Base-by-base conservation (phyloP, 441 rosid species). In the Pelargonium citronellum region DNA sequence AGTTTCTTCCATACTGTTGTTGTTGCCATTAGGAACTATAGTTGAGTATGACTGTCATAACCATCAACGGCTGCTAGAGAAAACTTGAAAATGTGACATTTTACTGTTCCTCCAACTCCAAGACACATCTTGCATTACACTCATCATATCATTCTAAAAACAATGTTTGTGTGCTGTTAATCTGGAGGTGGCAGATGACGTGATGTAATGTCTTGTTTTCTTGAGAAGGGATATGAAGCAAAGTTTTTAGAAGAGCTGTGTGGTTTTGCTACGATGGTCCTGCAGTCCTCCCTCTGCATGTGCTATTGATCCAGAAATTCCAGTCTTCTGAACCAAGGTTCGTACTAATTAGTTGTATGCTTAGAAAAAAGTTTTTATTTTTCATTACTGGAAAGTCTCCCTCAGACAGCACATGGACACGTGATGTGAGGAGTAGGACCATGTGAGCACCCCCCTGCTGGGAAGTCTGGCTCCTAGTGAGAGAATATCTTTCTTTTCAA, bases 381-480 rank as follows among this genome's bases (percentile, higher is more conserved):
- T 15, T n/a, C 65, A 41, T 75, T 47, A 83, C 81, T 85, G 85
- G 82, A 77, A 83, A 79, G 94, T 89, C 90, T 69, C 85, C 77
- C 79, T 85, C 91, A 74, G 86, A 83, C 88, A 83, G 87, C 95
- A 84, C 96, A 87, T 84, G 89, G 69, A 67, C 89, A 85, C 81
- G 85, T 85, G 87, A 79, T 80, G 79, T 69, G 69, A 80, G 81
- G 73, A 84, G 69, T 83, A 87, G 92, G 91, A 68, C 90, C 97
- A 90, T 84, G 91, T 86, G 93, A 80, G 72, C 73, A 17, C 68
- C 22, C 61, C 74, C 37, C 37, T 30, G 37, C 37, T 30, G 37
- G 4, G 37, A 30, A 30, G 37, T 30, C 37, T 49, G 57, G 16
- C 17, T 55, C 61, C 1, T 55, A n/a, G 20, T 55, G 53, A 41